Base-by-base conservation (phyloP, 2,329 filamentous ascomycete species). In the Aphanocladium album region DNA sequence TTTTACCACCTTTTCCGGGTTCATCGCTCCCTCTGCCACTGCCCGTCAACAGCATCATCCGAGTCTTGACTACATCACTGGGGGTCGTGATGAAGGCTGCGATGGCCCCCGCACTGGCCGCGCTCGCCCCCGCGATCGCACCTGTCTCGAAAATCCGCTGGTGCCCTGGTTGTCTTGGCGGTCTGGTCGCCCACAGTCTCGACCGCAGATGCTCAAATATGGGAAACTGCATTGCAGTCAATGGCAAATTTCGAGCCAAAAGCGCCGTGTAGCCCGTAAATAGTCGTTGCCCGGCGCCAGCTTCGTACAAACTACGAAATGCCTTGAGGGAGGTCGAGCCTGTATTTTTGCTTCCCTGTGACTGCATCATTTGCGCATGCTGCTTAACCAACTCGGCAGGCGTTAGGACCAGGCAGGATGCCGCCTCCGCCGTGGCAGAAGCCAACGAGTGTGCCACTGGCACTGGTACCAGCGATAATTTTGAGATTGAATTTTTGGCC, bases 331-430 rank as follows among this genome's bases (percentile, higher is more conserved):
- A 83, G 0, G 79, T 80, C 5, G 75, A 77, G 57, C 52, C 9
- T 52, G 35, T 45, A 37, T 56, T 17, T 62, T 66, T 23, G 64
- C 41, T 39, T 41, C 43, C 64, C 47, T 62, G 63, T 62, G 66
- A 17, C 35, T 69, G 78, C 1, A 95, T 79, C 83, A 96, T 92
- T 73, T 96, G 92, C 0, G 93, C 91, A 73, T 96, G 96, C 71
- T 96, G 92, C 76, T 97, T 96, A 64, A 96, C 84, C 8, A 96
- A 90, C 72, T 96, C 92, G 16, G 91, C 91, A 0, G 92, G 93
- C 0, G 92, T 93, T 39, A 96, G 83, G 63, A 96, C 90, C 21
- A 91, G 80, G 70, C 93, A 96, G 5, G 91, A 93, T 3, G 91
- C 89, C 66, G 92, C 83, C 74, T 97, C 93, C 1, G 89, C 93